phyloP scores from a whole-genome alignment of 73 alveolate genomes.

The Durusdinium trenchii region DNA sequence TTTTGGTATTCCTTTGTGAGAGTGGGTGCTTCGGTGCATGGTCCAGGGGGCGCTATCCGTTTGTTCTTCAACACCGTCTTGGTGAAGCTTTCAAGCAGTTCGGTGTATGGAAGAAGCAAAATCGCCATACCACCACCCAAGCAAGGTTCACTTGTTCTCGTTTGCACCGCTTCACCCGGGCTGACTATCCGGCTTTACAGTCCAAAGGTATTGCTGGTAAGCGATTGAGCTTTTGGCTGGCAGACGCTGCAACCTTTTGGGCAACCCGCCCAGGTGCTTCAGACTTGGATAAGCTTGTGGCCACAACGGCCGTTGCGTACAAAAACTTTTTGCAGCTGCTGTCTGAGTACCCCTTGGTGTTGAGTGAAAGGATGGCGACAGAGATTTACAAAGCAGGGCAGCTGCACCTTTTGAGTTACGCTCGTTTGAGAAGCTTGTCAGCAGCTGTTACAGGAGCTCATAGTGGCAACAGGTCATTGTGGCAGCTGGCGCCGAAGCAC shows the following conservation, averaged over 20 bases:
- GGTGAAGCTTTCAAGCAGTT: background rate
- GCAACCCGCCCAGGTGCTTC: background rate
- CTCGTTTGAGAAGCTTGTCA: background rate
- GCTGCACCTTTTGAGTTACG: background rate
- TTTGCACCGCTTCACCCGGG: background rate
- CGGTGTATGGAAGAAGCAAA: background rate
- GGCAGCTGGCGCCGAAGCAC: slow-evolving; percentile 43
- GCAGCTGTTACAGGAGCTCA: background rate
- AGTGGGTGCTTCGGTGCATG: slow-evolving; percentile 7
- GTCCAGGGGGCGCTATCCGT: background rate
- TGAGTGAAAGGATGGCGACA: background rate
- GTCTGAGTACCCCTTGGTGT: background rate
- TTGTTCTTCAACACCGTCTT: background rate
- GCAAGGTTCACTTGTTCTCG: background rate
- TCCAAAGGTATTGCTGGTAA: background rate
- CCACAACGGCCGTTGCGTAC: background rate
- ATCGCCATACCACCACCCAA: background rate
- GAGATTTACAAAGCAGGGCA: background rate
- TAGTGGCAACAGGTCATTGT: background rate
- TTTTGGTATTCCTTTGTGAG: background rate
- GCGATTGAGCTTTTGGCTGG: background rate
- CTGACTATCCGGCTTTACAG: background rate
- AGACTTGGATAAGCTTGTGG: background rate
- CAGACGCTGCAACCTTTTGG: background rate
- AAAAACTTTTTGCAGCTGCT: background rate